Base-by-base conservation (phyloP, 169 alveolate species). In the Eimeria maxima region DNA sequence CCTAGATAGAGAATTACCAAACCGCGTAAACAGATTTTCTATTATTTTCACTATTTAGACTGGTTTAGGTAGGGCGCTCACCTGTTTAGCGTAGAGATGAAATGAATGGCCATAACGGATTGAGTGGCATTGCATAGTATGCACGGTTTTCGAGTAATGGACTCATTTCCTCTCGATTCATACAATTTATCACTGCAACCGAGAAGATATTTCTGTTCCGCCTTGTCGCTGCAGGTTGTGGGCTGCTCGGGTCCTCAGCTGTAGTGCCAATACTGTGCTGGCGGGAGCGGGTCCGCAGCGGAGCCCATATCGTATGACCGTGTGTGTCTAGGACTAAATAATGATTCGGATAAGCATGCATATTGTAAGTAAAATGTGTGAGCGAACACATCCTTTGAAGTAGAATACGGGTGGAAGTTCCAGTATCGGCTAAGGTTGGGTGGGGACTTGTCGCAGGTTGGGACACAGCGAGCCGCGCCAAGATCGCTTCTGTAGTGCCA, bases 231-330 rank as follows among this genome's bases (percentile, higher is more conserved):
- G 50, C 80, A 29, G 50, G 80, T 5, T 6, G 33, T 69, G 80
- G 50, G 50, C 22, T 69, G 50, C 45, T 69, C 80, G 80, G 80
- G 80, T 27, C 80, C 80, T 29, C n/a, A 33, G 80, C 44, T 33
- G 38, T 33, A 33, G 1, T 33, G 38, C 38, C 38, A 14, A 6
- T 60, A 33, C 38, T 33, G 38, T 33, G 38, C 38, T 33, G 38
- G 38, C 38, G 38, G 38, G 38, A 33, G 38, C 38, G 38, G 38
- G 38, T 33, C 0, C 38, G 38, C 38, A 33, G 38, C 38, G 38
- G 38, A 33, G 38, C 38, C 38, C 38, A 33, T 33, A 33, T 33
- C 38, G 1, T 33, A 33, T 33, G 38, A 33, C 38, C 1, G 38
- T 33, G 38, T 1, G 38, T 33, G 38, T 33, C 38, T 33, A 33